Percentiles rank a stretch among this genome's conserved stretches.
These are phyloP conservation scores for Melanogaster broomeanus DNA, from an alignment of 768 basidiomycete species.

Conservation along the genomic window DNA sequence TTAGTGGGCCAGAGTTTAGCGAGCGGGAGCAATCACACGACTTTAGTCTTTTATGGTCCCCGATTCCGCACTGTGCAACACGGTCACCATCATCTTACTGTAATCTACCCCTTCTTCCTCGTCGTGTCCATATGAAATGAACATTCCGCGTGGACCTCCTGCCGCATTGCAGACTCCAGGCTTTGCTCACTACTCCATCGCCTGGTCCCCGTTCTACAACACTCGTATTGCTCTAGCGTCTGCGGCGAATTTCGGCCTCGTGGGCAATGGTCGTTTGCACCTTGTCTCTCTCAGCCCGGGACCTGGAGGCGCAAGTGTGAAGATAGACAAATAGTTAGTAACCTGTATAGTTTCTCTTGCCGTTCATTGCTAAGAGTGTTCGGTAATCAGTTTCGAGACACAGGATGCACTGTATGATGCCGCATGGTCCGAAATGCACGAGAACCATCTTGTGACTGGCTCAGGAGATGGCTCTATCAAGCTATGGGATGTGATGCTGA, in stretches of 20 bases:
- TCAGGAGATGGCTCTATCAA: constrained; percentile 91
- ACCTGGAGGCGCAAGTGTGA: constrained; percentile 47
- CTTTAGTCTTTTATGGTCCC: too few relatives aligned
- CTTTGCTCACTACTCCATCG: constrained; percentile 78
- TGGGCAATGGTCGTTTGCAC: constrained; percentile 92
- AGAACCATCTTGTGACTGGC: constrained; percentile 87
- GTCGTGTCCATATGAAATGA: constrained; percentile 28
- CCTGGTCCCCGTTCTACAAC: constrained; percentile 87
- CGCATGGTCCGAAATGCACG: constrained; percentile 94
- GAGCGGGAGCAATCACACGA: constrained; percentile 1
- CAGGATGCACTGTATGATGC: constrained; percentile 90
- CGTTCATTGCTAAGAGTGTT: constrained; percentile 6
- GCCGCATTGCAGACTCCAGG: constrained; percentile 70
- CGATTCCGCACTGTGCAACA: too few relatives aligned
- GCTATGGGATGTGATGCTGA: constrained; percentile 87
- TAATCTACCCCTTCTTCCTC: background rate
- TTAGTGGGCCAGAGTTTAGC: too few relatives aligned
- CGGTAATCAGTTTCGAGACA: constrained; percentile 68
- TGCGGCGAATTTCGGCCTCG: constrained; percentile 90
- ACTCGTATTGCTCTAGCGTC: constrained; percentile 77
- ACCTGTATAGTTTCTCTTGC: background rate
- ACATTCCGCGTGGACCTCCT: constrained; percentile 40
- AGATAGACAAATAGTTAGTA: constrained; percentile 70
- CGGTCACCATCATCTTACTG: background rate
- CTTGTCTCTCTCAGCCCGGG: constrained; percentile 54